phyloP scores from a whole-genome alignment of 345 rosid genomes.

The Gynandropsis gynandra region DNA sequence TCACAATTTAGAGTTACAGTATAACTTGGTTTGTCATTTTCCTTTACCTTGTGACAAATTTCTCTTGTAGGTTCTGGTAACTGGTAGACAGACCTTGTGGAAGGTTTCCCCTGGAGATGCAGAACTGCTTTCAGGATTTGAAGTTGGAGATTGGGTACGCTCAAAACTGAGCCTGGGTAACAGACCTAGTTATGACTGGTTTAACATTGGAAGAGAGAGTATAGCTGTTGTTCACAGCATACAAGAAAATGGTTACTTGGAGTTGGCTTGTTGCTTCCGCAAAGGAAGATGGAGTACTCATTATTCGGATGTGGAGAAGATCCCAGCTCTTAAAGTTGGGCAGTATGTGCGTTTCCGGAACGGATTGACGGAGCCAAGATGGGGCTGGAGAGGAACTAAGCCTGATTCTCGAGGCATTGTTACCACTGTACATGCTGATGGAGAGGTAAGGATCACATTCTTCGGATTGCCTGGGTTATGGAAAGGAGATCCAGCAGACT shows the following conservation, averaged over 20 bases:
- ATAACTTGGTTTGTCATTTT: neutral
- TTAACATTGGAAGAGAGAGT: constrained; percentile 72
- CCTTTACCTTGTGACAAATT: constrained; percentile 4
- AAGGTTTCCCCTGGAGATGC: constrained; percentile 96
- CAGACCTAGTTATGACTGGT: constrained; percentile 97
- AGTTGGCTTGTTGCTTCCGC: constrained; percentile 90
- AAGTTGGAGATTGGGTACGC: constrained; percentile 98
- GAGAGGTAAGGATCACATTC: constrained; percentile 84
- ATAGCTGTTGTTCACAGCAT: constrained; percentile 89
- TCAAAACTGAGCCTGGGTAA: constrained; percentile 83
- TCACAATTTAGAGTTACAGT: no score
- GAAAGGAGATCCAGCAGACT: constrained; percentile 93
- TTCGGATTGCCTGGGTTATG: constrained; percentile 73
- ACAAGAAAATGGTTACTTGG: constrained; percentile 85
- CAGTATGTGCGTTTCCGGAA: constrained; percentile 78
- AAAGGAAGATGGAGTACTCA: constrained; percentile 75
- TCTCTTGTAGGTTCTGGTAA: constrained; percentile 62
- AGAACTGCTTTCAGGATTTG: constrained; percentile 90
- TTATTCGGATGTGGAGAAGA: constrained; percentile 79
- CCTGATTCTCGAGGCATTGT: constrained; percentile 70
- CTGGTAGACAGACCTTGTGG: constrained; percentile 77
- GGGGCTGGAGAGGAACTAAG: constrained; percentile 96
- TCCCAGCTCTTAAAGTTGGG: constrained; percentile 68
- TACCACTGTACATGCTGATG: constrained; percentile 86
- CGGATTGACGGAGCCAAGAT: constrained; percentile 78